Evolutionary conservation across 1,139 yeast species (phyloP).

Genomic region (Candida smagusa): DNA sequence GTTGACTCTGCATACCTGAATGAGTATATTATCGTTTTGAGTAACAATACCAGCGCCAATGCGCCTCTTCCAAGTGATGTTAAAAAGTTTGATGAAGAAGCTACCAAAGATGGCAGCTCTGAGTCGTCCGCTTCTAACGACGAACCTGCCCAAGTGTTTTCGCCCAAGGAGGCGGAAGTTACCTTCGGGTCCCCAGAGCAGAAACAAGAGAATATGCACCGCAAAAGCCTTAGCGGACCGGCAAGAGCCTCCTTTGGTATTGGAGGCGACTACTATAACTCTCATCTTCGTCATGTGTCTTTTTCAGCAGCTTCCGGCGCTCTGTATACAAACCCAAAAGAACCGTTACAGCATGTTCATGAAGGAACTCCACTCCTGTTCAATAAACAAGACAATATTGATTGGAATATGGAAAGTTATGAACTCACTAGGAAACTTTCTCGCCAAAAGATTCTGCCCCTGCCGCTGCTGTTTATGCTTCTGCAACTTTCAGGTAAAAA

Average conservation of each 20-base stretch:
- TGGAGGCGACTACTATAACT: conserved; percentile 7
- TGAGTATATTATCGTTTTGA: conserved; percentile 43
- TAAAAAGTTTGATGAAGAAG: not conserved
- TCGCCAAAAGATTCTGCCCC: conserved; percentile 7
- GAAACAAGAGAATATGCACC: not conserved
- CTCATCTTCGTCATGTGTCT: conserved; percentile 58
- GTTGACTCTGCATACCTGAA: conserved; percentile 14
- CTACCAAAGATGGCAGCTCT: conserved; percentile 3
- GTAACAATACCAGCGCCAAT: conserved; percentile 41
- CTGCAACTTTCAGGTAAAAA: conserved; percentile 1
- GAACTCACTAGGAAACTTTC: conserved; percentile 18
- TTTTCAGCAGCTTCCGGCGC: conserved; percentile 77
- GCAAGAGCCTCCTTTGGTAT: conserved; percentile 5
- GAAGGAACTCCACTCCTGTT: conserved; percentile 36
- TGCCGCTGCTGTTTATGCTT: conserved; percentile 4
- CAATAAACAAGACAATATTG: conserved; percentile 32
- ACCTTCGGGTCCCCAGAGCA: not conserved
- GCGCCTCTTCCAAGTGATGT: conserved; percentile 35
- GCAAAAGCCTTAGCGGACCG: not conserved
- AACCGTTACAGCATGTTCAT: conserved; percentile 20
- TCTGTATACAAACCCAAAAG: conserved; percentile 56
- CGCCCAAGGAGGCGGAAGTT: conserved; percentile 12
- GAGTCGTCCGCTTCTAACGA: conserved; percentile 7
- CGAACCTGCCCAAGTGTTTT: conserved; percentile 13
- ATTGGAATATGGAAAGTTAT: conserved; percentile 35